phyloP scores from a whole-genome alignment of 169 alveolate species.

The Plasmodium cynomolgi region DNA sequence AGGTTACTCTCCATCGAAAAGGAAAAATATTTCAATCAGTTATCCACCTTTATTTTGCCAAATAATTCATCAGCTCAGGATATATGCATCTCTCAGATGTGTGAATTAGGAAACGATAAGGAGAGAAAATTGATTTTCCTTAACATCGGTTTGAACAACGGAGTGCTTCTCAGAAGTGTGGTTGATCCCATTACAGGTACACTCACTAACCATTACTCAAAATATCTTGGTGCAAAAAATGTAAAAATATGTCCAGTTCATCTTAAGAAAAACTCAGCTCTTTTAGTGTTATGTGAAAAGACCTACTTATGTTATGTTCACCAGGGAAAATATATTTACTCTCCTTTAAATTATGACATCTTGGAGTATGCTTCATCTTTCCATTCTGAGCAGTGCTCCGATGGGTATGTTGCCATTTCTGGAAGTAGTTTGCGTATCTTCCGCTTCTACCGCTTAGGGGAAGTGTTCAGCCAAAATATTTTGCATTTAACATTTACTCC shows the following conservation, averaged over 20 bases:
- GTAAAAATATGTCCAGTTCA: conserved; percentile 88
- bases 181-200: conserved; percentile 95
- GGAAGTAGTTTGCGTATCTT: conserved; percentile 90
- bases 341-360: conserved; percentile 91
- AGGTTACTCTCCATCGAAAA: conserved; percentile 93
- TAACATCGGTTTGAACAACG: conserved; percentile 97
- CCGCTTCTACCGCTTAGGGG: conserved; percentile 89
- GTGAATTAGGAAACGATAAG: conserved; percentile 36
- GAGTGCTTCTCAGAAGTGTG: conserved; percentile 94
- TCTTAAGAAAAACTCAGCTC: conserved; percentile 79
- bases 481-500: conserved; percentile 94
- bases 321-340: conserved; percentile 84
- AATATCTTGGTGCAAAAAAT: conserved; percentile 95
- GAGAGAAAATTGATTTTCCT: conserved; percentile 80
- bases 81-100: conserved; percentile 81
- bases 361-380: conserved; percentile 92
- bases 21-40: conserved; percentile 92
- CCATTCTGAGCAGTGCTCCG: conserved; percentile 87
- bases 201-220: conserved; percentile 95
- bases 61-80: conserved; percentile 89
- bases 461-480: conserved; percentile 90
- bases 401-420: conserved; percentile 94
- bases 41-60: conserved; percentile 94
- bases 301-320: conserved; percentile 90
- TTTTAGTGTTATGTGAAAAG: conserved; percentile 89